Conservation (phyloP, 2,329 filamentous ascomycete genomes). For the Colletotrichum sp. region DNA sequence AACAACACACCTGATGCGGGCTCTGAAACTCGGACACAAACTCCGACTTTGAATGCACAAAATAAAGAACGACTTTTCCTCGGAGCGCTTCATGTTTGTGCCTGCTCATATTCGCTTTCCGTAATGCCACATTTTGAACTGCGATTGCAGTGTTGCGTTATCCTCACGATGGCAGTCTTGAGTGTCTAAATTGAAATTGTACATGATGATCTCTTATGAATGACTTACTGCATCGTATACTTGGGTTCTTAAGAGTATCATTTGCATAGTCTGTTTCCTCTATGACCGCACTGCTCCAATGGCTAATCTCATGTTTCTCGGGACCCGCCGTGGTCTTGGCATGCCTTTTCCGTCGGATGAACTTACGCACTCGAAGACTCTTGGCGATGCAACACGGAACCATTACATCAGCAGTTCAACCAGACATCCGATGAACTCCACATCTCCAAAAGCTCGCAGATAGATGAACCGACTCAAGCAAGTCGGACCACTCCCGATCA, state of each 20-base stretch:
- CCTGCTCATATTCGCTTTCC: neutral
- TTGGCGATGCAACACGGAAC: neutral
- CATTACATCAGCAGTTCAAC: neutral
- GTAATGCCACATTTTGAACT: no score
- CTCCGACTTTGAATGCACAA: neutral
- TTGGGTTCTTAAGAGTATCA: neutral
- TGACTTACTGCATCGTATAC: neutral
- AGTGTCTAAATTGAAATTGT: accelerated
- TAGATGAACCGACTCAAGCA: neutral
- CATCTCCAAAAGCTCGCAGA: neutral
- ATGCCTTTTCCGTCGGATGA: neutral
- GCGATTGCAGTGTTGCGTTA: neutral
- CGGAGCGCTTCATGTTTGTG: accelerated
- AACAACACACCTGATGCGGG: neutral
- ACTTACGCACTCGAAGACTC: accelerated
- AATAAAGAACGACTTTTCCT: neutral
- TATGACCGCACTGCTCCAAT: neutral
- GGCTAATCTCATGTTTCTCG: neutral
- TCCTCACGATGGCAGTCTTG: neutral
- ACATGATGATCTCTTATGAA: accelerated
- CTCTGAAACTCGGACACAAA: neutral
- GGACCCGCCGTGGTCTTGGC: neutral
- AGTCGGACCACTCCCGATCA: neutral
- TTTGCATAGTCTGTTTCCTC: neutral
- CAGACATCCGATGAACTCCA: neutral